A percentile compares a stretch with the other conserved stretches of the same genome.
phyloP scores from a whole-genome alignment of 768 basidiomycete species.

The Boletus rubescentipes region DNA sequence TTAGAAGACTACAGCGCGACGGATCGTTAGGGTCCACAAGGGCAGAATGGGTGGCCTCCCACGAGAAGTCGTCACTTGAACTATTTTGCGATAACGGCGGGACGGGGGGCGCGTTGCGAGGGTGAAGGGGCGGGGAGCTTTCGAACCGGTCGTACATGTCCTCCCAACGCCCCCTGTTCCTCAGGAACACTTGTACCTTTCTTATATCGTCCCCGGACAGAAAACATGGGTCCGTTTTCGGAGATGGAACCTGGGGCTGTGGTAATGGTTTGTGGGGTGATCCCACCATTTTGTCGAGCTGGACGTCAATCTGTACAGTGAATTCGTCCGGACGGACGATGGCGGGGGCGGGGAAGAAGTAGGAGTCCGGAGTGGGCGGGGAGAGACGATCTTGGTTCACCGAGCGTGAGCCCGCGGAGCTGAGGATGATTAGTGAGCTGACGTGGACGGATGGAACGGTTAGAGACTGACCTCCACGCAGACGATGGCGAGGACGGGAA shows the following conservation, averaged over 20 bases:
- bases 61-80: conserved; percentile 12
- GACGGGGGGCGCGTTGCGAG: neutral
- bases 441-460: neutral
- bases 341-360: conserved; percentile 5
- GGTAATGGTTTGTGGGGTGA: neutral
- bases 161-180: conserved; percentile 13
- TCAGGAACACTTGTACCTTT: conserved; percentile 16
- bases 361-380: conserved; percentile 22
- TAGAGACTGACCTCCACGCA: conserved; percentile 23
- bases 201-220: conserved; percentile 14
- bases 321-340: conserved; percentile 18
- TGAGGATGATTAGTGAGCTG: neutral
- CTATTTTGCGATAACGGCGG: neutral
- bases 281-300: conserved; percentile 2
- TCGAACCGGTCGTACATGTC: conserved; percentile 6
- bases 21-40: conserved; percentile 8
- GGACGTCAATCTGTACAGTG: conserved; percentile 6
- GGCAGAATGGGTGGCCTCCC: conserved; percentile 13
- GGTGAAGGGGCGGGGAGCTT: conserved; percentile 7
- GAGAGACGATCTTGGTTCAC: conserved; percentile 9
- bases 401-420: conserved; percentile 13
- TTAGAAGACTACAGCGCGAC: conserved; percentile 28
- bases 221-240: neutral
- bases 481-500: conserved; percentile 24
- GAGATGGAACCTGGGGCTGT: neutral